A percentile compares a stretch with the other conserved stretches of the same genome.
phyloP scores from a whole-genome alignment of 208 protist genomes.

The Acanthamoeba royreba region DNA sequence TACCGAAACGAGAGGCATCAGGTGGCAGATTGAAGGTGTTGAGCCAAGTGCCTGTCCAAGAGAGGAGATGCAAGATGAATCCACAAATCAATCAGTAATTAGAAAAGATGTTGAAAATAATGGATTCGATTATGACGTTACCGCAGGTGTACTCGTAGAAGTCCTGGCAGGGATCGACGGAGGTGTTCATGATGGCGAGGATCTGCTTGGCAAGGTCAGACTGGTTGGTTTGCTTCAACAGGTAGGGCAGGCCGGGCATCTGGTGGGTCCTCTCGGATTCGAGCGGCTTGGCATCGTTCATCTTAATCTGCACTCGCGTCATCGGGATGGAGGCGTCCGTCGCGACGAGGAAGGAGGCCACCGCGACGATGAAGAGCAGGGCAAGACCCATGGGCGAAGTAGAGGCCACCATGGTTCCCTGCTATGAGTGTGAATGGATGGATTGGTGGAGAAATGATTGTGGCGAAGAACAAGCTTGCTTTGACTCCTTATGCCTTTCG shows the following conservation, averaged over 20 bases:
- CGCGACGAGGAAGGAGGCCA: neutral
- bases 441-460: too few species aligned
- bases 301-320: neutral
- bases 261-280: too few species aligned
- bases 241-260: too few species aligned
- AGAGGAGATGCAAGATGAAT: neutral
- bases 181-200: conserved; percentile 25
- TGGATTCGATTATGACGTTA: neutral
- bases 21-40: neutral
- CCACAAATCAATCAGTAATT: neutral
- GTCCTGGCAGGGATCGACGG: conserved; percentile 16
- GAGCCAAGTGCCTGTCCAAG: neutral
- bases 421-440: too few species aligned
- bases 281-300: neutral
- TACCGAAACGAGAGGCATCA: neutral
- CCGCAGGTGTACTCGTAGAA: conserved; percentile 50
- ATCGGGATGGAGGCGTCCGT: neutral
- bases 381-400: too few species aligned
- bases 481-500: too few species aligned
- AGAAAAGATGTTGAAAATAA: neutral
- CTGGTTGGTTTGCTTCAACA: neutral
- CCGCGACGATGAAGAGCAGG: neutral
- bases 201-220: neutral
- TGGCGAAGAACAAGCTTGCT: too few species aligned
- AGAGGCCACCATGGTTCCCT: too few species aligned